Evolutionary conservation across 1,139 yeast genomes (phyloP), one percentile per base, ranked within the genome.

Genomic region (Debaryomyces fabryi): DNA sequence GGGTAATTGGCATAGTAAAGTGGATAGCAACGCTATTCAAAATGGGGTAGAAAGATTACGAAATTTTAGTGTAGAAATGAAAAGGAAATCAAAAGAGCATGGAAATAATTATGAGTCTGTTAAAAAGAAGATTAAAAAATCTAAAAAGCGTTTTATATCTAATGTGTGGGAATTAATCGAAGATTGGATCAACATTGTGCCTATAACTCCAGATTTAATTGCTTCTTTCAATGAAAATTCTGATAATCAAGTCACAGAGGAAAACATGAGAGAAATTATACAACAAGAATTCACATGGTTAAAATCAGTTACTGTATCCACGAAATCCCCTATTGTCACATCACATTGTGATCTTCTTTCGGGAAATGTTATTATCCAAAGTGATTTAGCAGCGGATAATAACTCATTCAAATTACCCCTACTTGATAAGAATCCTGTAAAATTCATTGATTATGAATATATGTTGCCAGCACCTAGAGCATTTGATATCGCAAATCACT

Each of bases 401-500:
- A 43, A 50, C 4, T 52, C 54, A 9, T 50, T 57, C 4, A 34
- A 39, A 2, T 60, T 72, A 25, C 74, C 78, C 2, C 39, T 55
- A 0, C 52, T 71, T 21, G 58, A 58, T 1, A 53, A 65, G 16
- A 78, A 78, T 52, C 84, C 84, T 2, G 76, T 86, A 15, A 76
- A 82, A 24, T 86, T 88, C 59, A 88, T 88, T 45, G 96, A 88
- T 63, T 88, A 87, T 61, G 96, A 88, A 67, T 88, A 88, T 60
- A 83, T 88, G 79, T 75, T 85, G 58, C 88, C 88, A 3, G 89
- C 90, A 1, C 92, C 95, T 2, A 68, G 93, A 49, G 93, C 89
- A 0, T 88, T 86, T 62, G 96, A 88, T 62, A 82, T 88, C 20
- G 90, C 95, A n/a, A 88, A 88, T 62, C 95, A 88, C 65, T 82